A percentile compares a stretch with the other conserved stretches of the same genome.
Conservation (phyloP, 306 rosid genomes). For the Prunus davidiana region DNA sequence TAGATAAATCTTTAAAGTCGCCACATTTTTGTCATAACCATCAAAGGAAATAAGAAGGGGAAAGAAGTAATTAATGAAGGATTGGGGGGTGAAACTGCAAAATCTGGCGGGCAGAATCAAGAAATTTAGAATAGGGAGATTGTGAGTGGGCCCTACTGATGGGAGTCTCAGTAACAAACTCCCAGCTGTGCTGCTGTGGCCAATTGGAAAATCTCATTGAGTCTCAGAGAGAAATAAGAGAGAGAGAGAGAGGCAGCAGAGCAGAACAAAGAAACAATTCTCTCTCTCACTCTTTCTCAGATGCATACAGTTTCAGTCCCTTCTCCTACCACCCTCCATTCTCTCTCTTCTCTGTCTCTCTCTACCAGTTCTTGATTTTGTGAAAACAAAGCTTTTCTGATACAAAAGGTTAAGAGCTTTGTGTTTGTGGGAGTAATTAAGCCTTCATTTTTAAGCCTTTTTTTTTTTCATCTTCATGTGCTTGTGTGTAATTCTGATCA, state of each 20-base stretch:
- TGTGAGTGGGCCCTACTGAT: conserved; percentile 30
- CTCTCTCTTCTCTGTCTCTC: neutral
- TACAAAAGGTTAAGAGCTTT: neutral
- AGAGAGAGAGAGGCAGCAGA: neutral
- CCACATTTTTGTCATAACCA: too few relatives aligned
- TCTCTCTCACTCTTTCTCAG: neutral
- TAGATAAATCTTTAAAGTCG: too few relatives aligned
- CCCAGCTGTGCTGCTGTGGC: conserved; percentile 16
- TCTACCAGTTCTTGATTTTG: neutral
- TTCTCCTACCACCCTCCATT: neutral
- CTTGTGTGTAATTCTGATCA: neutral
- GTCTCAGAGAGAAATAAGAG: neutral
- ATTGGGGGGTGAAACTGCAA: neutral
- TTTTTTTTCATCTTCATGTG: neutral
- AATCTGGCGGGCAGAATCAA: neutral
- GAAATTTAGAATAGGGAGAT: conserved; percentile 19
- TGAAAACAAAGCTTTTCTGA: neutral
- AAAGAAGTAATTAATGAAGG: neutral
- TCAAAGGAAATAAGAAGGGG: neutral
- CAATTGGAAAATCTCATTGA: neutral
- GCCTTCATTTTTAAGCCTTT: neutral
- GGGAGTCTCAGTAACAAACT: conserved; percentile 34
- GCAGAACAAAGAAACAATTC: neutral
- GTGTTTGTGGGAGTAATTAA: neutral
- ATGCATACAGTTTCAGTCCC: neutral